These are phyloP conservation scores for Platanthera guangdongensis DNA, from an alignment of 106 monocot species.

Conservation along the genomic window DNA sequence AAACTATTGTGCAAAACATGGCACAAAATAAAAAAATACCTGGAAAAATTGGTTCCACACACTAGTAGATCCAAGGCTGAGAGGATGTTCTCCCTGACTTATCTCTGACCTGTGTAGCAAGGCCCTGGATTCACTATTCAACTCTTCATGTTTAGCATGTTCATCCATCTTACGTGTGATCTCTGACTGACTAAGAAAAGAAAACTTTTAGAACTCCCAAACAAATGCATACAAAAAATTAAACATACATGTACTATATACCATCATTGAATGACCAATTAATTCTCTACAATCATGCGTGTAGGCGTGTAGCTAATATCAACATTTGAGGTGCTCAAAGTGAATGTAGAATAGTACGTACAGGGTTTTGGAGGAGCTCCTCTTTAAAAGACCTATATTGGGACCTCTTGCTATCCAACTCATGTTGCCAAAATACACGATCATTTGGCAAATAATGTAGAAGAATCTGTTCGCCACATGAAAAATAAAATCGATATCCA, in stretches of 20 bases:
- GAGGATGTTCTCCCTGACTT: conserved; percentile 75
- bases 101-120: conserved; percentile 63
- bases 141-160: conserved; percentile 31
- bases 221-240: neutral
- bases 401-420: conserved; percentile 79
- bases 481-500: conserved; percentile 9
- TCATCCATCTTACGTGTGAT: conserved; percentile 82
- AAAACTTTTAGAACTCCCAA: conserved; percentile 35
- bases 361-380: conserved; percentile 84
- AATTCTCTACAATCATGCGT: neutral
- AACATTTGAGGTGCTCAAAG: conserved; percentile 3
- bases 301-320: neutral
- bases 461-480: conserved; percentile 59
- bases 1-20: neutral
- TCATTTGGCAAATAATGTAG: conserved; percentile 86
- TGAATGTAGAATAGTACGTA: conserved; percentile 25
- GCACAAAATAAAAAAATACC: conserved; percentile 21
- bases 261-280: neutral
- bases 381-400: conserved; percentile 89
- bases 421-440: conserved; percentile 59
- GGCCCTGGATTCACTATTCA: conserved; percentile 29
- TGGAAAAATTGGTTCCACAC: conserved; percentile 95
- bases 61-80: conserved; percentile 79
- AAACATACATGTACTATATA: neutral
- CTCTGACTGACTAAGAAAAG: conserved; percentile 82